Percentiles rank a stretch among this genome's conserved stretches.
phyloP scores from a whole-genome alignment of 1,284 basidiomycete genomes.

The Cryptococcus wingfieldii region DNA sequence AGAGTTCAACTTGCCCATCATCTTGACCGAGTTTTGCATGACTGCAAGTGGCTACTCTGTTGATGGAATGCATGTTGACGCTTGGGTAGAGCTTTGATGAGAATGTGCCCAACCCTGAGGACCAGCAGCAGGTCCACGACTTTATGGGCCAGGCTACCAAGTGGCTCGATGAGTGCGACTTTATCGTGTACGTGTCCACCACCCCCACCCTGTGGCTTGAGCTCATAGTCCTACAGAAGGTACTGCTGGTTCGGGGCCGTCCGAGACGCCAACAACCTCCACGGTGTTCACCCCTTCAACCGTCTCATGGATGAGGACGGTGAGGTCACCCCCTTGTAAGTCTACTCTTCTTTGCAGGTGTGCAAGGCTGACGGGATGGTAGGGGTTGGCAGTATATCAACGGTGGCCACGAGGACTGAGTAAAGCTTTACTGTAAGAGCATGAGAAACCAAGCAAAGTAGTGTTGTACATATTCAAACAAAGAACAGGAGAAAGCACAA shows the following conservation, averaged over 20 bases:
- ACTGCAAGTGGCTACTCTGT: conserved; percentile 18
- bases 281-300: conserved; percentile 36
- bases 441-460: no score
- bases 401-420: conserved; percentile 23
- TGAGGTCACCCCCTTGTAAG: conserved; percentile 31
- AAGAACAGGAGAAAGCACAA: no score
- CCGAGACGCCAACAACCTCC: conserved; percentile 23
- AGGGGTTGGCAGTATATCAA: conserved; percentile 32
- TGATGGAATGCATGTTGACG: not conserved
- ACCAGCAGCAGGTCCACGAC: conserved; percentile 42
- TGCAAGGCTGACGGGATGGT: not conserved
- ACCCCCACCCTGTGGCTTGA: not conserved
- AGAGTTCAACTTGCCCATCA: conserved; percentile 35
- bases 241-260: conserved; percentile 38
- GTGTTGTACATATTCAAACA: no score
- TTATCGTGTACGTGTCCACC: conserved; percentile 18
- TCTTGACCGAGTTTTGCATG: conserved; percentile 45
- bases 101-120: conserved; percentile 28
- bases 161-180: conserved; percentile 36
- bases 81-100: conserved; percentile 33
- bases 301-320: conserved; percentile 35
- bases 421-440: no score
- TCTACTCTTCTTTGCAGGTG: not conserved
- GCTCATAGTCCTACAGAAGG: conserved; percentile 10
- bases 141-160: conserved; percentile 42